Conservation (phyloP, 495 filamentous ascomycete genomes). For the Hyphodiscus hymeniophilus region DNA sequence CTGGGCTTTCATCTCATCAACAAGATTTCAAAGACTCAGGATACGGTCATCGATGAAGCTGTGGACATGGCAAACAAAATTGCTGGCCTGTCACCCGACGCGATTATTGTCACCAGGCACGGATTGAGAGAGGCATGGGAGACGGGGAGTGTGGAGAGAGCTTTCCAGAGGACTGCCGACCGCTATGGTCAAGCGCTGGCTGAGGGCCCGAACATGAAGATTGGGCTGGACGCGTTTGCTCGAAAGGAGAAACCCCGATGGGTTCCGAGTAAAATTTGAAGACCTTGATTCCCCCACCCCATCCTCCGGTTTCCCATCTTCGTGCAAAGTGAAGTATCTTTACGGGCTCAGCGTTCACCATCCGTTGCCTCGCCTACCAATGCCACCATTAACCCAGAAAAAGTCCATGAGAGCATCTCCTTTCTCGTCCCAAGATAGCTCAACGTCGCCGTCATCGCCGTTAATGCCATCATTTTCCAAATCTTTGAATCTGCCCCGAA, state of each 20-base stretch:
- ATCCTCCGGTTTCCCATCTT: too few species aligned
- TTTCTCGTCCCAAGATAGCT: too few species aligned
- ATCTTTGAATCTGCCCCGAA: too few species aligned
- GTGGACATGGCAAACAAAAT: slow-evolving; percentile 45
- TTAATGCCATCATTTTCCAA: too few species aligned
- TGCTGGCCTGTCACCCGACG: slow-evolving; percentile 61
- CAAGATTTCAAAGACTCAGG: slow-evolving; percentile 45
- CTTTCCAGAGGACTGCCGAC: slow-evolving; percentile 46
- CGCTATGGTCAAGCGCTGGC: slow-evolving; percentile 44
- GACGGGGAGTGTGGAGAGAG: slow-evolving; percentile 52
- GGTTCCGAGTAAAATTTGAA: slow-evolving; percentile 28
- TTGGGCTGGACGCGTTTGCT: slow-evolving; percentile 60
- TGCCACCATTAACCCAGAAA: too few species aligned
- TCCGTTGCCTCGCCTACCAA: too few species aligned
- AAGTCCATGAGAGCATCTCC: too few species aligned
- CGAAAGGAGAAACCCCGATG: slow-evolving; percentile 55
- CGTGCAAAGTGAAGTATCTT: too few species aligned
- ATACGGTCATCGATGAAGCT: slow-evolving; percentile 41
- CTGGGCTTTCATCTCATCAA: slow-evolving; percentile 69
- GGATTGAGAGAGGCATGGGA: slow-evolving; percentile 45
- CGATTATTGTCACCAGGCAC: slow-evolving; percentile 54
- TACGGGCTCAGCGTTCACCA: too few species aligned
- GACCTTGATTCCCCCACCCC: too few species aligned
- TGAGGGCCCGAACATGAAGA: slow-evolving; percentile 41
- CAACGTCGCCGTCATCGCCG: too few species aligned